Evolutionary conservation across 2,329 filamentous ascomycete species (phyloP), one percentile per base, ranked within the genome.

Genomic region (Cryphonectria radicalis): DNA sequence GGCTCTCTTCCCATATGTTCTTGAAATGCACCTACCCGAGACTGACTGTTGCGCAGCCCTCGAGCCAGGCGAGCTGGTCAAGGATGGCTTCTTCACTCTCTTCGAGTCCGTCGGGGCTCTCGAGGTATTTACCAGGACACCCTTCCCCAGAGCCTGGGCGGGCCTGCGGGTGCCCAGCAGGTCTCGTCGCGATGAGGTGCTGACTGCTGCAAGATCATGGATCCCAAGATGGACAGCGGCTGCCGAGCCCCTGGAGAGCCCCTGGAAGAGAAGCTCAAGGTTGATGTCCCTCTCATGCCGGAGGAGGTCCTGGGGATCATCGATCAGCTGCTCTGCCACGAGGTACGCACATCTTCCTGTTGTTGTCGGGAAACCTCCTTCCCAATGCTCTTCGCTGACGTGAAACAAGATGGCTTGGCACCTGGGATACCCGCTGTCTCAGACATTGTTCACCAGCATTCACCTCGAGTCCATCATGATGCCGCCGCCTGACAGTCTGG

Each of bases 221-320:
- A 99, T 78, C 91, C 93, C 0, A 99, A 98, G 82, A 99, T 99
- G 96, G 96, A 99, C 81, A 98, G 94, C 78, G 96, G 96, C 40
- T 94, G 92, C 75, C 85, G 97, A 8, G 87, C 89, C 28, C 89
- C 92, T 10, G 92, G 91, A 42, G 93, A 97, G 77, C 90, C 90
- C n/a, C 88, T 95, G 46, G 93, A 97, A 72, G 92, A 95, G 74
- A 88, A 92, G 66, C 97, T 95, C 80, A 91, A 97, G 77, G 89
- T 94, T 57, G 84, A 88, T 60, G 85, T 86, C 63, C 84, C 88
- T 8, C 83, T 97, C 57, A 84, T 91, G 19, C 92, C 94, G 0
- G 89, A 92, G 76, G 92, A 99, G 80, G 89, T 97, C 0, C 84
- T 99, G 68, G 95, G 96, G 43, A 94, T 99, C 75, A 97, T 99